Percentiles rank a stretch among this genome's conserved stretches.
These are phyloP conservation scores for Betula pendula DNA, from an alignment of 306 rosid genomes.

Conservation along the genomic window DNA sequence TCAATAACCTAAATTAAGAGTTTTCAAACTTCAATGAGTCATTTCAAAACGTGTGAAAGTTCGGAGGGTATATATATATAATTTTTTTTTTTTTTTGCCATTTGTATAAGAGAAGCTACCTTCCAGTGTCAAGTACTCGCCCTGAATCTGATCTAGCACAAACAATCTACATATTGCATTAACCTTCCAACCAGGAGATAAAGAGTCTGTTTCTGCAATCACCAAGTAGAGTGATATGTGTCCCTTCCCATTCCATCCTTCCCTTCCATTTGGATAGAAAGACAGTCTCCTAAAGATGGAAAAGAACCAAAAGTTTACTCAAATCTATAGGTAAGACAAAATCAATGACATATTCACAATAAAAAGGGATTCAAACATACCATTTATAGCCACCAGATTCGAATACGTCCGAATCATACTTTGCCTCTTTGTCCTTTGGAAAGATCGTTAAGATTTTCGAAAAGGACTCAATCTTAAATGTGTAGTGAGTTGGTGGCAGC, in stretches of 20 bases:
- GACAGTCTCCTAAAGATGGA: slow-evolving; percentile 1
- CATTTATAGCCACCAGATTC: background rate
- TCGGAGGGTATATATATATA: no score
- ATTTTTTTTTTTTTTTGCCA: background rate
- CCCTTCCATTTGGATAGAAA: background rate
- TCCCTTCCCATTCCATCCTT: background rate
- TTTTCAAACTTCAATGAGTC: no score
- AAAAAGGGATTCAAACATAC: background rate
- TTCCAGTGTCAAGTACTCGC: background rate
- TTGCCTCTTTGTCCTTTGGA: background rate
- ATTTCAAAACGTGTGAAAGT: no score
- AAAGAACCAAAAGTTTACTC: background rate
- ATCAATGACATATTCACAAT: background rate
- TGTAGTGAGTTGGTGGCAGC: background rate
- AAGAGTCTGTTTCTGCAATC: slow-evolving; percentile 4
- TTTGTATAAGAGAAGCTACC: background rate
- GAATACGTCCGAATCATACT: background rate
- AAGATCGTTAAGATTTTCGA: background rate
- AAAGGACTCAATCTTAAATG: background rate
- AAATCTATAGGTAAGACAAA: background rate
- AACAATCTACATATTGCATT: slow-evolving; percentile 1
- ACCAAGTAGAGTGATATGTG: slow-evolving; percentile 5
- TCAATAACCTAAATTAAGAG: no score
- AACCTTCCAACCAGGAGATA: background rate
- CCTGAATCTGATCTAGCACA: background rate